Percentiles rank a stretch among this genome's conserved stretches.
Evolutionary conservation across 2,329 filamentous ascomycete genomes (phyloP).

Genomic region (Paecilomyces variotii): DNA sequence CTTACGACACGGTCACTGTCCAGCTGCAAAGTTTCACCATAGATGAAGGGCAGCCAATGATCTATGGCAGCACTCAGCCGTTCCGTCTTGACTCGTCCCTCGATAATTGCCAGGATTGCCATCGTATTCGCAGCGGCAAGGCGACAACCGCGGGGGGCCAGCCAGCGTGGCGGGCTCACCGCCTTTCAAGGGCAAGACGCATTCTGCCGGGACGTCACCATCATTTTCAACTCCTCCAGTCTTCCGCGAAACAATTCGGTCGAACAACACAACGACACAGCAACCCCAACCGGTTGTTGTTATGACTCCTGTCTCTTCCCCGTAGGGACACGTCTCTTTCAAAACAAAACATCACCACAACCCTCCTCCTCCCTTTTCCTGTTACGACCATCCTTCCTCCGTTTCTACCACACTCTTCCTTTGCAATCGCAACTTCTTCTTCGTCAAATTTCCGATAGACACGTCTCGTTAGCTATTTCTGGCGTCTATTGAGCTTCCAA

Average conservation of each 20-base stretch:
- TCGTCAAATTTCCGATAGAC: neutral
- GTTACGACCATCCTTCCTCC: constrained; percentile 1
- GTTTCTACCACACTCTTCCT: neutral
- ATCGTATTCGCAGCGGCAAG: neutral
- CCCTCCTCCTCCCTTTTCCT: constrained; percentile 1
- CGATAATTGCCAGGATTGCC: neutral
- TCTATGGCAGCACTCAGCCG: neutral
- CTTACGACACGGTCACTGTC: neutral
- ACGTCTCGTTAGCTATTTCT: neutral
- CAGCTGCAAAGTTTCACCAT: neutral
- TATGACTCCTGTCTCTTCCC: constrained; percentile 2
- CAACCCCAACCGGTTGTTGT: neutral
- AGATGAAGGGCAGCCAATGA: neutral
- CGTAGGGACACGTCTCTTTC: constrained; percentile 3
- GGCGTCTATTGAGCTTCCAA: neutral
- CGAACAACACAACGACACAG: neutral
- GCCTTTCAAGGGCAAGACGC: neutral
- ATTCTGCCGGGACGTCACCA: constrained; percentile 4
- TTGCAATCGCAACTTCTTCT: neutral
- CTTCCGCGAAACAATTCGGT: neutral
- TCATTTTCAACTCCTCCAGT: neutral
- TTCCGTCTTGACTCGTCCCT: neutral
- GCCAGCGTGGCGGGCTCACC: constrained; percentile 1
- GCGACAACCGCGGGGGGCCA: neutral
- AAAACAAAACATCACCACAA: constrained; percentile 1